These are phyloP conservation scores for Myxozyma neglecta DNA, from an alignment of 805 yeast species.

Conservation along the genomic window DNA sequence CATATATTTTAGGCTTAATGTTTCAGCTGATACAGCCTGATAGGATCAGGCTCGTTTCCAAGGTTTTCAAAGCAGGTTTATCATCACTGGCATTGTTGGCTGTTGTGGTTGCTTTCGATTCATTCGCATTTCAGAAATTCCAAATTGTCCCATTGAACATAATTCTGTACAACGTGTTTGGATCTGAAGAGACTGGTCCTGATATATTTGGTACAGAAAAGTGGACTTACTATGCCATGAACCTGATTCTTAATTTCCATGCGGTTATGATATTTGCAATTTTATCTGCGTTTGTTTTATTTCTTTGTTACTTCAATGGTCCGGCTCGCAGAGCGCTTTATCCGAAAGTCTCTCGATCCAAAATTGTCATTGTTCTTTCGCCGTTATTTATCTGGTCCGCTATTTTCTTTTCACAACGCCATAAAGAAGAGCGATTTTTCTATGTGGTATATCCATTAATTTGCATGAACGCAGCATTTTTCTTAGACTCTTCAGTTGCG, in stretches of 20 bases:
- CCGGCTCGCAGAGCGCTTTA: background rate
- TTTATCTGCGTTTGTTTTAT: constrained; percentile 17
- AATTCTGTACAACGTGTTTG: constrained; percentile 76
- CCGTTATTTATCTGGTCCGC: constrained; percentile 65
- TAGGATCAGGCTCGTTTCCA: constrained; percentile 1
- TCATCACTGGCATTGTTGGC: constrained; percentile 11
- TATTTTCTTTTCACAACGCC: constrained; percentile 75
- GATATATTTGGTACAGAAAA: constrained; percentile 89
- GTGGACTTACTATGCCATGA: constrained; percentile 64
- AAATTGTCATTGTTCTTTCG: background rate
- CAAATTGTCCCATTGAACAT: constrained; percentile 75
- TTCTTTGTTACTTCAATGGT: background rate
- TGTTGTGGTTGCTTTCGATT: constrained; percentile 52
- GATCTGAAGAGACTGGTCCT: constrained; percentile 75
- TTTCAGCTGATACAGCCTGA: constrained; percentile 26
- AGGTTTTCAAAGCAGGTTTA: constrained; percentile 29
- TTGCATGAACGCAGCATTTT: constrained; percentile 59
- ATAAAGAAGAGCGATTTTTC: constrained; percentile 88
- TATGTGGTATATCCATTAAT: constrained; percentile 81
- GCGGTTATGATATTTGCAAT: constrained; percentile 40
- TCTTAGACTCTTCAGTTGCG: constrained; percentile 36
- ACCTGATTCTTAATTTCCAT: constrained; percentile 75
- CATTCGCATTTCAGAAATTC: constrained; percentile 57
- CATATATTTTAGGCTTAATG: no score
- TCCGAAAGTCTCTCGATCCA: background rate